Evolutionary conservation across 192 early-diverging fungal species (phyloP).

Genomic region (Irineochytrium annulatum): DNA sequence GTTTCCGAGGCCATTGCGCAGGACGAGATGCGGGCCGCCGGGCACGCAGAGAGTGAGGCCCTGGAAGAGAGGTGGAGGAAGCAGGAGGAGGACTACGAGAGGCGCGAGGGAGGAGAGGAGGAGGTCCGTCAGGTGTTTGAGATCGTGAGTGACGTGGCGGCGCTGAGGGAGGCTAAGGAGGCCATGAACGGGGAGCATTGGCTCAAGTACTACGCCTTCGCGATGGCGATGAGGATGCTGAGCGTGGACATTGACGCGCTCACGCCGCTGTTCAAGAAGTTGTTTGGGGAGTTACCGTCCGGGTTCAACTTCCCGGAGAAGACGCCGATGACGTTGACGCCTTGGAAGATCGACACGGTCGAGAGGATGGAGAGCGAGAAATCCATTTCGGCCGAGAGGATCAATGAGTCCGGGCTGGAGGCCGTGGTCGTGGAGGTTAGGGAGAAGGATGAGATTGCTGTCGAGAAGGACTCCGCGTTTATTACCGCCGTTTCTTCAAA

Average conservation of each 20-base stretch:
- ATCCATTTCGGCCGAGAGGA: not conserved
- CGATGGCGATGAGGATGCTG: not conserved
- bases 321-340: not conserved
- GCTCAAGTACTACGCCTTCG: not conserved
- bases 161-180: not conserved
- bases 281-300: constrained; percentile 1
- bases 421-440: not conserved
- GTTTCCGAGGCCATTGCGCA: not conserved
- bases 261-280: not conserved
- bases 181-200: not conserved
- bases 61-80: not conserved
- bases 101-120: not conserved
- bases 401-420: not conserved
- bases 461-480: not conserved
- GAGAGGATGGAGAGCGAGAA: not conserved
- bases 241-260: not conserved
- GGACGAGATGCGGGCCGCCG: not conserved
- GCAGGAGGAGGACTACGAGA: not conserved
- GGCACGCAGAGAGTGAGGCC: not conserved
- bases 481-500: too few relatives aligned
- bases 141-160: not conserved
- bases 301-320: not conserved
- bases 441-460: not conserved
- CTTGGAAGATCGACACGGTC: not conserved
- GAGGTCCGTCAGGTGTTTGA: not conserved